Percentiles rank a stretch among this genome's conserved stretches.
These are phyloP conservation scores for Ceratobasidium papillatum DNA, from an alignment of 1,284 basidiomycete genomes.

Conservation along the genomic window DNA sequence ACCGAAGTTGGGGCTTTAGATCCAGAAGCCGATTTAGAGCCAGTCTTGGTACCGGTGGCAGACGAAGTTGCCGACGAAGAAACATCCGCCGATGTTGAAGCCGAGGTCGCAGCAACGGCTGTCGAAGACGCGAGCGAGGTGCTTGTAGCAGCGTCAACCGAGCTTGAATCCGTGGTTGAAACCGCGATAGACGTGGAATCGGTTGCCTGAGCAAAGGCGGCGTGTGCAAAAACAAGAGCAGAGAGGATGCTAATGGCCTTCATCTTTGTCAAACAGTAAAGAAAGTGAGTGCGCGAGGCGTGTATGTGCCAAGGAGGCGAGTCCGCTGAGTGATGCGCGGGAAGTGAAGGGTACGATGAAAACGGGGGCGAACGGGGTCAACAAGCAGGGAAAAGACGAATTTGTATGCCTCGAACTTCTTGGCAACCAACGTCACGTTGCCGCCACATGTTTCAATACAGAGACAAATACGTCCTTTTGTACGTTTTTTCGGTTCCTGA, in stretches of 20 bases:
- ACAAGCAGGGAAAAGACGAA: slow-evolving; percentile 25
- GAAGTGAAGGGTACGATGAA: slow-evolving; percentile 5
- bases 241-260: slow-evolving; percentile 38
- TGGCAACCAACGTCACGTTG: slow-evolving; percentile 17
- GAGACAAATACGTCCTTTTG: not conserved
- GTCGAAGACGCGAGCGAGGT: not conserved
- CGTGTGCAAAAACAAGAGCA: slow-evolving; percentile 41
- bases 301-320: slow-evolving; percentile 9
- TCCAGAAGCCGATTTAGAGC: slow-evolving; percentile 8
- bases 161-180: not conserved
- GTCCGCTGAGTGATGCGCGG: not conserved
- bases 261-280: slow-evolving; percentile 17
- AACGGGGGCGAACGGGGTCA: slow-evolving; percentile 8
- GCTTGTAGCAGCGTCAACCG: slow-evolving; percentile 1
- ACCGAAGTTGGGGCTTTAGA: slow-evolving; percentile 2
- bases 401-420: slow-evolving; percentile 25
- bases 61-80: not conserved
- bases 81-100: not conserved
- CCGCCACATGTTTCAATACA: slow-evolving; percentile 10
- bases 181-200: not conserved
- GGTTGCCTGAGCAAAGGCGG: slow-evolving; percentile 38
- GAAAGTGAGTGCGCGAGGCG: slow-evolving; percentile 33
- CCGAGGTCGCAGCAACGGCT: not conserved
- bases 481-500: slow-evolving; percentile 14
- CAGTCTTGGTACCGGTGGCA: slow-evolving; percentile 5